A percentile compares a stretch with the other conserved stretches of the same genome.
These are phyloP conservation scores for Arachnomyces sp. DNA, from an alignment of 2,329 filamentous ascomycete species.

Conservation along the genomic window DNA sequence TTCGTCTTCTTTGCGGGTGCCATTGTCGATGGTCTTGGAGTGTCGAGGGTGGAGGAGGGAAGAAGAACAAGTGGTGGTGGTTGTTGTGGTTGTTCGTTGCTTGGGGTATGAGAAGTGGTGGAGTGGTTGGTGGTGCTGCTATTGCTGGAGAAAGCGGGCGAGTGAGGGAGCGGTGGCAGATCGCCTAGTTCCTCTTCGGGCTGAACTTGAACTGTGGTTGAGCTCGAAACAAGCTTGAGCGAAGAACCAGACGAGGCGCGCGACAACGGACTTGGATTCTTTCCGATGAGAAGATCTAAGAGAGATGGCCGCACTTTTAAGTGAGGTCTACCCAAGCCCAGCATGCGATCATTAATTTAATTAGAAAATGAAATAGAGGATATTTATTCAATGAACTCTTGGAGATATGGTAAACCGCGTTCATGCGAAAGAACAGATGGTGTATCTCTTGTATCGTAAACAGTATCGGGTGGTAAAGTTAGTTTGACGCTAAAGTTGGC, in stretches of 20 bases:
- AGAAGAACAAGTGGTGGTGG: constrained; percentile 16
- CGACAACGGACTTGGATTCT: constrained; percentile 23
- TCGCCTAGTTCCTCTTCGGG: constrained; percentile 28
- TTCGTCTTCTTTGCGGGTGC: constrained; percentile 39
- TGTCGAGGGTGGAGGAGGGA: constrained; percentile 16
- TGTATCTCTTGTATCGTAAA: background rate
- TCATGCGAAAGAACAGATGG: no score
- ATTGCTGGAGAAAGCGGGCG: constrained; percentile 35
- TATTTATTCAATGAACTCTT: constrained; percentile 14
- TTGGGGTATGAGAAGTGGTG: constrained; percentile 25
- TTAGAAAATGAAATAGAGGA: constrained; percentile 8
- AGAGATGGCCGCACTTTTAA: constrained; percentile 55
- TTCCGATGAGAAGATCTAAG: constrained; percentile 50
- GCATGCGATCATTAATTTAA: constrained; percentile 35
- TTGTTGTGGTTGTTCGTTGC: constrained; percentile 6
- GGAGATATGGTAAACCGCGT: background rate
- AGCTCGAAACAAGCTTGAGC: constrained; percentile 12
- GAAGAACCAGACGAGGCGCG: constrained; percentile 16
- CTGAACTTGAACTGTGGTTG: constrained; percentile 15
- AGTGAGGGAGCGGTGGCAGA: constrained; percentile 39
- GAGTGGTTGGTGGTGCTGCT: constrained; percentile 24
- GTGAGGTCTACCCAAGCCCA: constrained; percentile 50
- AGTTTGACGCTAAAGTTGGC: background rate
- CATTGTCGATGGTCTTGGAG: constrained; percentile 28
- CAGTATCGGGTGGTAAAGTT: background rate